Percentiles rank a stretch among this genome's conserved stretches.
These are phyloP conservation scores for Cryptosporidium sp. DNA, from an alignment of 169 alveolate species.

Conservation along the genomic window DNA sequence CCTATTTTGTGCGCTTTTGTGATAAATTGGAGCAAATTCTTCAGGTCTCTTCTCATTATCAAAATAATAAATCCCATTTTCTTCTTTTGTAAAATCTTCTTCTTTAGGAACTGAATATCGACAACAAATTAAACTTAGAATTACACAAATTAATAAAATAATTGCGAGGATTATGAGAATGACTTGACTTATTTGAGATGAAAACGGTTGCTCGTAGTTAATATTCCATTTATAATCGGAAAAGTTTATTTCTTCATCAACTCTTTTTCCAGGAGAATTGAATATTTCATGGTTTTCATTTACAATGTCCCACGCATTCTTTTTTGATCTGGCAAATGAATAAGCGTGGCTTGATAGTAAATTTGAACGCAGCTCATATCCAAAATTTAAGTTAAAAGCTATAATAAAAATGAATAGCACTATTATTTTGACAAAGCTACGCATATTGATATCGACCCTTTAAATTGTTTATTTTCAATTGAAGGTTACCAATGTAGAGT, in stretches of 20 bases:
- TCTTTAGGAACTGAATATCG: conserved; percentile 35
- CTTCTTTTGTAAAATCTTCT: conserved; percentile 47
- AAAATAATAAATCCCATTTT: conserved; percentile 32
- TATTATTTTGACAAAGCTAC: too few species aligned
- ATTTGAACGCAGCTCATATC: background rate
- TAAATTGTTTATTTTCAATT: too few species aligned
- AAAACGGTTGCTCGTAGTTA: conserved; percentile 13
- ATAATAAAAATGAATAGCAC: background rate
- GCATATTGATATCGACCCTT: background rate
- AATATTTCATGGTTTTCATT: conserved; percentile 34
- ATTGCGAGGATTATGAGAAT: conserved; percentile 20
- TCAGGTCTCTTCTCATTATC: conserved; percentile 60
- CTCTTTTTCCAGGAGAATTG: background rate
- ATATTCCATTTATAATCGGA: conserved; percentile 12
- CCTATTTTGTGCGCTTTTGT: conserved; percentile 37
- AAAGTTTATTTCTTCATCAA: background rate
- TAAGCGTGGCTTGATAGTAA: background rate
- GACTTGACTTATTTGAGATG: conserved; percentile 59
- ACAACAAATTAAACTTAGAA: conserved; percentile 35
- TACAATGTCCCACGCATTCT: conserved; percentile 72
- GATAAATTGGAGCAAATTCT: conserved; percentile 26
- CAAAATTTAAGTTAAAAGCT: background rate
- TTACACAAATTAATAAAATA: conserved; percentile 10
- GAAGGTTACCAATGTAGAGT: background rate
- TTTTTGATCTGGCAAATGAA: conserved; percentile 8